Evolutionary conservation across 805 yeast species (phyloP), one percentile per base, ranked within the genome.

Genomic region (Zygosaccharomyces siamensis): DNA sequence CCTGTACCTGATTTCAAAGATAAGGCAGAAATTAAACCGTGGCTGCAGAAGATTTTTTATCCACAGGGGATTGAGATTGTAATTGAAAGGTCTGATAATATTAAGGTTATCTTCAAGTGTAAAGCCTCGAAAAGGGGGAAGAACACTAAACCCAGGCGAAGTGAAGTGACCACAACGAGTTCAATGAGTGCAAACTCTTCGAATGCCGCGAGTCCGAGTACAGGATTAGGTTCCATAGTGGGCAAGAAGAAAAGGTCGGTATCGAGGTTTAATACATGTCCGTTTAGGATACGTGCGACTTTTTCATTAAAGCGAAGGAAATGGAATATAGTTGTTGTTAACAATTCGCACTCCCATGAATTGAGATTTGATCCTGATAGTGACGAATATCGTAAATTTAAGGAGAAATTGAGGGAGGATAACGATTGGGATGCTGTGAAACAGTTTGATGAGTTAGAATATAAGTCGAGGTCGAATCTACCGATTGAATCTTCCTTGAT

Each of bases 271-370:
- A 68, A 68, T 11, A 70, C 72, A 20, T 83, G 88, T 58, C 87
- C 87, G 2, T 83, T 83, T 58, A 71, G 84, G 60, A 73, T 83
- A 38, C 64, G 89, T 47, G 87, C 87, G 2, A 81, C 83, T 54
- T 80, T 69, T 57, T 76, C 83, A 1, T 54, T 77, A 8, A 67
- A 80, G 51, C 70, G 76, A 31, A 68, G 72, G 50, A 66, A 69
- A 47, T 83, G 89, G 89, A 70, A 79, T 12, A 68, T 83, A 28
- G 84, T 79, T 18, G 78, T 83, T 14, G 74, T 83, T 32, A 78
- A 79, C 62, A 83, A 79, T 54, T 62, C 63, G 4, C 89, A 83
- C 63, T 77, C 83, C 53, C 89, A 83, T 60, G 70, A 72, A 2
- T 48, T 76, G 26, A 59, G 57, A 42, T 66, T 67, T 45, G 60